Conservation (phyloP, 2,329 filamentous ascomycete genomes). For the Hirsutella thompsonii region DNA sequence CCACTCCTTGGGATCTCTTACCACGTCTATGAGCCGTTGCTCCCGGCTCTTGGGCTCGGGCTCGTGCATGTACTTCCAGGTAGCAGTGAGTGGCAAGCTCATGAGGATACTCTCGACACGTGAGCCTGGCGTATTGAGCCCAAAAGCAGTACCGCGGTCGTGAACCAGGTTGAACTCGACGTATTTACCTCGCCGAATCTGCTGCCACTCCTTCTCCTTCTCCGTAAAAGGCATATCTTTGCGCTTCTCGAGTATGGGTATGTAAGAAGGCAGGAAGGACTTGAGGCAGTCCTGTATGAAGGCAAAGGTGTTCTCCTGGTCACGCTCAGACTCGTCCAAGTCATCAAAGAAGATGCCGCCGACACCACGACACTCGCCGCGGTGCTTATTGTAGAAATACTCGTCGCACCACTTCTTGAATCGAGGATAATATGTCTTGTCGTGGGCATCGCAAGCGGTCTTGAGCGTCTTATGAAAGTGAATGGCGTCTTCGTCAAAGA, state of each 20-base stretch:
- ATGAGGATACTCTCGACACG: conserved; percentile 95
- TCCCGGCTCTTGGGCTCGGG: conserved; percentile 65
- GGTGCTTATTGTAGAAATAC: conserved; percentile 92
- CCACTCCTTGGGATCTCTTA: conserved; percentile 54
- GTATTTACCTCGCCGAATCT: conserved; percentile 84
- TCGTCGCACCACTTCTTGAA: conserved; percentile 99
- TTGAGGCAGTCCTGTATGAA: conserved; percentile 78
- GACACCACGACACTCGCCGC: conserved; percentile 72
- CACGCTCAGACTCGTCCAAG: conserved; percentile 73
- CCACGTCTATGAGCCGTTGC: conserved; percentile 63
- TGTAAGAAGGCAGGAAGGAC: conserved; percentile 79
- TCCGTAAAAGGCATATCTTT: conserved; percentile 88
- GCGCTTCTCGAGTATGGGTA: conserved; percentile 76
- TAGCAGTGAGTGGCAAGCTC: conserved; percentile 85
- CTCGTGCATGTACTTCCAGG: conserved; percentile 93
- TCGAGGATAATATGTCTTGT: conserved; percentile 78
- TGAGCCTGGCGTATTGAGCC: conserved; percentile 81
- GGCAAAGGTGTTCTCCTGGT: conserved; percentile 78
- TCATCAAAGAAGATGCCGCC: conserved; percentile 99
- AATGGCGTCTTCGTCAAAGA: conserved; percentile 93
- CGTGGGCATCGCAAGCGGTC: conserved; percentile 83
- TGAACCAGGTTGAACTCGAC: conserved; percentile 98
- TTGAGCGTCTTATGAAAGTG: conserved; percentile 95
- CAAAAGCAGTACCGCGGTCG: conserved; percentile 89
- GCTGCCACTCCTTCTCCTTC: conserved; percentile 90